Conservation (phyloP, 805 yeast species). For the Groenewaldozyma tartarivorans region DNA sequence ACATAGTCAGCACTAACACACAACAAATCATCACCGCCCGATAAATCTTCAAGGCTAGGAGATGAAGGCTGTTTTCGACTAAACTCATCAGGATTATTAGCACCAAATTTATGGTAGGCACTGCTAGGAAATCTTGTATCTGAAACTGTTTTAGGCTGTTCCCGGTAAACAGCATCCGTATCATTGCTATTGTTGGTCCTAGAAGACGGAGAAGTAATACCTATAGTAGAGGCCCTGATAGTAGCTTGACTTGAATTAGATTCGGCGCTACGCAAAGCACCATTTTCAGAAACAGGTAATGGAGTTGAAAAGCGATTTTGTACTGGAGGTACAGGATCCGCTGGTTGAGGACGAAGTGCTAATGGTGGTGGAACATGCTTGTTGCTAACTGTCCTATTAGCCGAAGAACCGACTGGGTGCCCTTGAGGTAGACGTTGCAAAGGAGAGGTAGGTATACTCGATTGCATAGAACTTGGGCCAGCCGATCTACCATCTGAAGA, state of each 20-base stretch:
- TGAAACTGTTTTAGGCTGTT: background rate
- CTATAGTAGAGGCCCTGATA: background rate
- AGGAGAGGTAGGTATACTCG: background rate
- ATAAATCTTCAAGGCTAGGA: background rate
- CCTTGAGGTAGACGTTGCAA: background rate
- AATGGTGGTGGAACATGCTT: background rate
- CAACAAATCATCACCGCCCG: background rate
- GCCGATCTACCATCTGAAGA: background rate
- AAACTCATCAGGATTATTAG: background rate
- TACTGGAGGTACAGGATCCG: background rate
- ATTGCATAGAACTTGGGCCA: background rate
- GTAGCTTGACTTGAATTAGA: background rate
- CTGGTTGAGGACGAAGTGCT: background rate
- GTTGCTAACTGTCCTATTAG: too few species aligned
- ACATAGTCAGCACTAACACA: conserved; percentile 19
- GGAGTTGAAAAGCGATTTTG: background rate
- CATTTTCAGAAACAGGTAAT: background rate
- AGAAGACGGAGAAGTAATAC: background rate
- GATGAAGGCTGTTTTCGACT: background rate
- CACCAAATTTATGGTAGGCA: too few species aligned
- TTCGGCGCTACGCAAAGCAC: background rate
- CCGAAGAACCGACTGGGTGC: background rate
- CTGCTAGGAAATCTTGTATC: background rate
- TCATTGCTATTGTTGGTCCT: too few species aligned
- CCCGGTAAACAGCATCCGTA: too few species aligned